phyloP scores from a whole-genome alignment of 805 yeast species.

The Metschnikowia drakensbergensis region DNA sequence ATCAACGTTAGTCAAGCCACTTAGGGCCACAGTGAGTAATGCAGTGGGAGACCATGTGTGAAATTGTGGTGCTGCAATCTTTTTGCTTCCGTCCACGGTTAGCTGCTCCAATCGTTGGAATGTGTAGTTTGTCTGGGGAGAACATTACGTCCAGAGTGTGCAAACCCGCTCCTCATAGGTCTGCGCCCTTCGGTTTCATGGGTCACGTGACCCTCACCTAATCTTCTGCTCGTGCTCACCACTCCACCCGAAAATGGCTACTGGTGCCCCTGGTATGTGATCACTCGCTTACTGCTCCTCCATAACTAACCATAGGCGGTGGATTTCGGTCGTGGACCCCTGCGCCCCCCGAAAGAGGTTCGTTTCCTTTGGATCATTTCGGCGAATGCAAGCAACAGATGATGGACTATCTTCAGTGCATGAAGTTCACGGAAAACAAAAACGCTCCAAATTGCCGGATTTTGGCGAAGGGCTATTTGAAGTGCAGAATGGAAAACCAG shows the following conservation, averaged over 20 bases:
- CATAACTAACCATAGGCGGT: slow-evolving; percentile 18
- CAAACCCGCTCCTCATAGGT: no score
- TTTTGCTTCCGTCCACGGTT: no score
- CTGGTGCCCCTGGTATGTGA: slow-evolving; percentile 21
- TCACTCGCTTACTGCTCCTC: background rate
- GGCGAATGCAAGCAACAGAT: slow-evolving; percentile 78
- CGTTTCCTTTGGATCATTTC: slow-evolving; percentile 88
- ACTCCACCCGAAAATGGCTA: slow-evolving; percentile 14
- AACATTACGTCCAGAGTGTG: no score
- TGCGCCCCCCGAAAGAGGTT: slow-evolving; percentile 94
- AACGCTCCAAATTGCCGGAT: slow-evolving; percentile 90
- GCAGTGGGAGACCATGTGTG: no score
- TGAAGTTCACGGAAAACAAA: slow-evolving; percentile 71
- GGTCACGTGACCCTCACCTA: background rate
- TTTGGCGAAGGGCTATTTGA: slow-evolving; percentile 74
- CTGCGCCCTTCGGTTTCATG: background rate
- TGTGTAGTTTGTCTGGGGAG: no score
- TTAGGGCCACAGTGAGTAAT: no score
- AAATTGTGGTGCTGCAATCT: no score
- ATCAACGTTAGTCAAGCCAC: no score
- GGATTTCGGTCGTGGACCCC: slow-evolving; percentile 50
- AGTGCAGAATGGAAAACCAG: slow-evolving; percentile 82
- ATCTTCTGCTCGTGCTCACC: background rate
- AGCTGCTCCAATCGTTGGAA: no score
- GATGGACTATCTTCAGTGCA: slow-evolving; percentile 71